A percentile compares a stretch with the other conserved stretches of the same genome.
Evolutionary conservation across 306 rosid genomes (phyloP).

Genomic region (Corylus avellana): DNA sequence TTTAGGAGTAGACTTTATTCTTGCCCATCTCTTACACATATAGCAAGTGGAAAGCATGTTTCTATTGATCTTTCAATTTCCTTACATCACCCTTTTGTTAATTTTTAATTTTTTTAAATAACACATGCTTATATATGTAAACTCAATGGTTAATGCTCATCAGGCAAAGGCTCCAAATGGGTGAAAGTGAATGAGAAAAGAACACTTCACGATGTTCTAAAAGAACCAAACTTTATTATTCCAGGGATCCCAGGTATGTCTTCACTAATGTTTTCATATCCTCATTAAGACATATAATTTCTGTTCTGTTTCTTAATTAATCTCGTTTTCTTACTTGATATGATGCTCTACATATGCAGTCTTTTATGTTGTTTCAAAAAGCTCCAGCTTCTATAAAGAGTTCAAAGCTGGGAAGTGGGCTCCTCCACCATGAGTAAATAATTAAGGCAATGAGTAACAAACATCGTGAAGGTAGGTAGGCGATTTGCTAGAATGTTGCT

Average conservation of each 20-base stretch:
- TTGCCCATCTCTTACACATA: neutral
- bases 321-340: neutral
- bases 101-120: neutral
- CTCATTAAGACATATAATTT: neutral
- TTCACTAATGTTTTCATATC: too few species aligned
- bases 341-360: constrained; percentile 51
- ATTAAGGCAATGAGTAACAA: constrained; percentile 24
- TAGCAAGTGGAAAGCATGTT: neutral
- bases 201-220: constrained; percentile 62
- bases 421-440: constrained; percentile 52
- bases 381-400: constrained; percentile 66
- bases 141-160: constrained; percentile 24
- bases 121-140: neutral
- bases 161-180: constrained; percentile 65
- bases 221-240: constrained; percentile 58
- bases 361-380: constrained; percentile 76
- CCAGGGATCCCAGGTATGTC: constrained; percentile 79
- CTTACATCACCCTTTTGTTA: neutral
- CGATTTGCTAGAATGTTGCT: neutral
- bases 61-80: neutral
- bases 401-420: constrained; percentile 88
- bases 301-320: neutral
- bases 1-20: neutral
- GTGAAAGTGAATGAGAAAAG: constrained; percentile 70
- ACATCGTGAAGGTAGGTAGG: constrained; percentile 16